These are phyloP conservation scores for Ilyonectria robusta DNA, from an alignment of 2,329 filamentous ascomycete genomes.

Conservation along the genomic window DNA sequence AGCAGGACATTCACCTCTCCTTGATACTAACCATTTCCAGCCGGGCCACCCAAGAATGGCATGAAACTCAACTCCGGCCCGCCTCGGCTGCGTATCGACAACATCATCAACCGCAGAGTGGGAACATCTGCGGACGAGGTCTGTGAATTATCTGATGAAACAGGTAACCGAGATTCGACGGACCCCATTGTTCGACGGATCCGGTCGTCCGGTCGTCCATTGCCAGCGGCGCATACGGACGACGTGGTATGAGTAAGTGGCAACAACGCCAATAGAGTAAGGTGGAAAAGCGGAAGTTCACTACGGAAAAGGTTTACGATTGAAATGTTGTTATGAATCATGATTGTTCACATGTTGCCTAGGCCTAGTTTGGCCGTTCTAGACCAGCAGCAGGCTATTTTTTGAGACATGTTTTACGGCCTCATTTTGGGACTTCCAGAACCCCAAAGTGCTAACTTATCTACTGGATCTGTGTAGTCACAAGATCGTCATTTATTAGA, in stretches of 20 bases:
- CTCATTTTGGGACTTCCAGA: neutral
- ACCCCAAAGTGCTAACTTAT: neutral
- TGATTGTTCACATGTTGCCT: neutral
- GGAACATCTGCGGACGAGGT: constrained; percentile 45
- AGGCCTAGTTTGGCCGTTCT: constrained; percentile 3
- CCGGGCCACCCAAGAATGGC: constrained; percentile 56
- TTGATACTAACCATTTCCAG: constrained; percentile 46
- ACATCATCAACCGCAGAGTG: constrained; percentile 54
- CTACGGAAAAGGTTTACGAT: constrained; percentile 34
- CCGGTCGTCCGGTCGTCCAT: constrained; percentile 15
- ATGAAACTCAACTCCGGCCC: constrained; percentile 54
- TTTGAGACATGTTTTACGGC: neutral
- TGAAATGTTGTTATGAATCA: constrained; percentile 20
- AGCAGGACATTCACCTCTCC: neutral
- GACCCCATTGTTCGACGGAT: constrained; percentile 31
- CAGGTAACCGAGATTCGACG: constrained; percentile 27
- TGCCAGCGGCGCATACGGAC: neutral
- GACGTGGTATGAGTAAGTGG: neutral
- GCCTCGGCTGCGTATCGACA: constrained; percentile 56
- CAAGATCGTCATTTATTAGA: no score
- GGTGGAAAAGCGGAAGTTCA: constrained; percentile 5
- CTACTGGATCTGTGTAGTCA: neutral
- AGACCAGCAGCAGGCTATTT: neutral
- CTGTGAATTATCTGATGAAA: constrained; percentile 38
- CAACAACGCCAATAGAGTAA: constrained; percentile 3